Percentiles rank a stretch among this genome's conserved stretches.
phyloP scores from a whole-genome alignment of 2,329 filamentous ascomycete species.

The Arthrobotrys conoides region DNA sequence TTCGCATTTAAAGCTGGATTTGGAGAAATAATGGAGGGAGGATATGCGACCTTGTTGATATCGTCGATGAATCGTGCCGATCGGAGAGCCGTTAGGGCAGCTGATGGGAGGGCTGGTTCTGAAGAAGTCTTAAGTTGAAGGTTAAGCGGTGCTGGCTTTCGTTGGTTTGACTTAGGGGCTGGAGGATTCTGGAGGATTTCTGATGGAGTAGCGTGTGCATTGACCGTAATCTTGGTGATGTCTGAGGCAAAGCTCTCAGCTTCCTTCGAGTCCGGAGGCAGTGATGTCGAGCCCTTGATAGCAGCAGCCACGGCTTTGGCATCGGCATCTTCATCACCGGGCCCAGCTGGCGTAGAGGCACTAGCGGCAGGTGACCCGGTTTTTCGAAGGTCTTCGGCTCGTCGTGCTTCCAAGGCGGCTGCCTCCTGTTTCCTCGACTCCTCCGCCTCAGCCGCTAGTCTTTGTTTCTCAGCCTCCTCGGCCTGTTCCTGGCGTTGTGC shows the following conservation, averaged over 20 bases:
- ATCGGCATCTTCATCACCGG: constrained; percentile 36
- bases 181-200: constrained; percentile 69
- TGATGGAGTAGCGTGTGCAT: constrained; percentile 67
- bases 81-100: constrained; percentile 92
- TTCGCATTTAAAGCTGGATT: constrained; percentile 87
- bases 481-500: constrained; percentile 27
- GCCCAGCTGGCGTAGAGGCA: constrained; percentile 31
- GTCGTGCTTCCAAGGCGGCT: constrained; percentile 60
- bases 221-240: constrained; percentile 71
- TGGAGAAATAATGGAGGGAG: constrained; percentile 84
- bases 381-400: constrained; percentile 35
- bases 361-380: constrained; percentile 4
- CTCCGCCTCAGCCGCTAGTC: constrained; percentile 33
- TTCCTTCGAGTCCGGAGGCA: constrained; percentile 61
- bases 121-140: constrained; percentile 85
- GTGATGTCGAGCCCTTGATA: constrained; percentile 62
- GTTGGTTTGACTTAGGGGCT: constrained; percentile 73
- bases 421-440: constrained; percentile 55
- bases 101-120: constrained; percentile 90
- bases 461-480: constrained; percentile 61
- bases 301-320: constrained; percentile 63
- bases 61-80: constrained; percentile 89
- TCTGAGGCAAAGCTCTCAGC: constrained; percentile 67
- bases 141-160: constrained; percentile 90
- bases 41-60: constrained; percentile 84